phyloP scores from a whole-genome alignment of 2,329 filamentous ascomycete genomes.

The Diaporthe citri region DNA sequence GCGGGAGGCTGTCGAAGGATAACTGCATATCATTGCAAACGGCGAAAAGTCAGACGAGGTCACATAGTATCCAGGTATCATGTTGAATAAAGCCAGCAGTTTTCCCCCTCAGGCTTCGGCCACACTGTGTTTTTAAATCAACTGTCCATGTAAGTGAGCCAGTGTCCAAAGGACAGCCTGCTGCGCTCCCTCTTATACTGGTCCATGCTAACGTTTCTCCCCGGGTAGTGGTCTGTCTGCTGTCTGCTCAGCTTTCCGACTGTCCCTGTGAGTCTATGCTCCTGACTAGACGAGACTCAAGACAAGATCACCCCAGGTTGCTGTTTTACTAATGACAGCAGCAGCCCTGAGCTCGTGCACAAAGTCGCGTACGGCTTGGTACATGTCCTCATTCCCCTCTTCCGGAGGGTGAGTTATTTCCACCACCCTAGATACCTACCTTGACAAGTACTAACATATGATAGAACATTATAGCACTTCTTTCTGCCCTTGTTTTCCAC shows the following conservation, averaged over 20 bases:
- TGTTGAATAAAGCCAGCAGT: background rate
- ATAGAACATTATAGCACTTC: background rate
- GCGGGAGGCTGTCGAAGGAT: background rate
- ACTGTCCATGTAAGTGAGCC: background rate
- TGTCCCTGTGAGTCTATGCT: background rate
- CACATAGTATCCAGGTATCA: background rate
- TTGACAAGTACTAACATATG: background rate
- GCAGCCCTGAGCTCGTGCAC: background rate
- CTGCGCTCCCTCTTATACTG: background rate
- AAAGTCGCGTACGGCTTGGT: background rate
- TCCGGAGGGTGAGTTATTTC: background rate
- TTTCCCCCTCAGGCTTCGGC: conserved; percentile 11
- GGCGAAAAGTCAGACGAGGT: background rate
- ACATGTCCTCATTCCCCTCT: background rate
- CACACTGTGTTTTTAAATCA: background rate
- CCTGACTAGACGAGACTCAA: background rate
- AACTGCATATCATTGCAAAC: background rate
- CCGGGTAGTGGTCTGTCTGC: background rate
- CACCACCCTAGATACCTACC: background rate
- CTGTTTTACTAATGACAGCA: background rate
- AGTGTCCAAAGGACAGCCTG: background rate
- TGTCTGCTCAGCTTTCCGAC: background rate
- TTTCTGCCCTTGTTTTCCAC: background rate
- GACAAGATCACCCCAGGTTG: background rate
- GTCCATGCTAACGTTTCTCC: background rate